A percentile compares a stretch with the other conserved stretches of the same genome.
Evolutionary conservation across 805 yeast genomes (phyloP).

Genomic region (Metschnikowia borealis): DNA sequence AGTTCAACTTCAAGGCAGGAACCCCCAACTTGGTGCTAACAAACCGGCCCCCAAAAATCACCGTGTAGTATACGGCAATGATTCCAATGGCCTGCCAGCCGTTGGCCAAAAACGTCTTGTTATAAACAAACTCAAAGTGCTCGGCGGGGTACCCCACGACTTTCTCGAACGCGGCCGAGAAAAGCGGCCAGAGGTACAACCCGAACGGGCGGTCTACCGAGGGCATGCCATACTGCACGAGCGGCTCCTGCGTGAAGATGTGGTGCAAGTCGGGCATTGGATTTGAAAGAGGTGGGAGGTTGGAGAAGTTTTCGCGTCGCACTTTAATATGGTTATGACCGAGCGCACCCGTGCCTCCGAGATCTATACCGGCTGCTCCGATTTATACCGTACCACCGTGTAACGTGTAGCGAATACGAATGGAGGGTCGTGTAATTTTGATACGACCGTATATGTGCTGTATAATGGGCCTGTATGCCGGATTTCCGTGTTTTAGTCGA

Average conservation of each 20-base stretch:
- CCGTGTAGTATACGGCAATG: conserved; percentile 37
- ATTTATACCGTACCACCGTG: too few species aligned
- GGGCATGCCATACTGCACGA: conserved; percentile 30
- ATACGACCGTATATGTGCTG: too few species aligned
- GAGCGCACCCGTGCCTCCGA: background rate
- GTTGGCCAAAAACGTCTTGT: conserved; percentile 64
- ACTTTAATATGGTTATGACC: too few species aligned
- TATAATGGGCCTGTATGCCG: too few species aligned
- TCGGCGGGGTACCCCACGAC: conserved; percentile 56
- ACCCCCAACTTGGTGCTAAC: conserved; percentile 47
- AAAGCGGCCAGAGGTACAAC: conserved; percentile 64
- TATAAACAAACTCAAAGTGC: conserved; percentile 63
- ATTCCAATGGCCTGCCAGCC: conserved; percentile 49
- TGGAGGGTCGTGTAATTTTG: too few species aligned
- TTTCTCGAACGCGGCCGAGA: conserved; percentile 44
- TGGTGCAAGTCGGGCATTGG: conserved; percentile 11
- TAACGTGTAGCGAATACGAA: too few species aligned
- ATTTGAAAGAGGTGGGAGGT: background rate
- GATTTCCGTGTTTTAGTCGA: too few species aligned
- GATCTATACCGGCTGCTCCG: too few species aligned
- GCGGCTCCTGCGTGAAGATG: conserved; percentile 13
- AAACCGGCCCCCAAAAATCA: conserved; percentile 67
- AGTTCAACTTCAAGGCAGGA: conserved; percentile 70
- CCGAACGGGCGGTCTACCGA: conserved; percentile 50
- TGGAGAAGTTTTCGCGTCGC: conserved; percentile 5